Evolutionary conservation across 306 rosid species (phyloP).

Genomic region (Trifolium fragiferum): DNA sequence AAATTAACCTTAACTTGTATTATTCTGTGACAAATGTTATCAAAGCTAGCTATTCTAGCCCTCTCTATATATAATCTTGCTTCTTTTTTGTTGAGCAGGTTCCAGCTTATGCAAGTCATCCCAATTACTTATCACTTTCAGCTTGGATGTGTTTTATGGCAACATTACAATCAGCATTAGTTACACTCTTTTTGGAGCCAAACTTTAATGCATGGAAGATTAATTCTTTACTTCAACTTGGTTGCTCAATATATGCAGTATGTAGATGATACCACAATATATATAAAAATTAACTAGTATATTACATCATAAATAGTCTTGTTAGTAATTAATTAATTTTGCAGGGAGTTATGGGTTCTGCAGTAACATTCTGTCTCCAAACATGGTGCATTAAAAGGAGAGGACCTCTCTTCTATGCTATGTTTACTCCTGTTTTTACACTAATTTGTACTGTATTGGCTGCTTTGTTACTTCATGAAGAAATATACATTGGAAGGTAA

Average conservation of each 20-base stretch:
- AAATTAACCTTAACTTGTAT: too few species aligned
- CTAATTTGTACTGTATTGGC: conserved; percentile 54
- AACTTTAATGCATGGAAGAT: conserved; percentile 52
- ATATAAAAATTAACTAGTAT: too few species aligned
- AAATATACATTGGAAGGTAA: conserved; percentile 48
- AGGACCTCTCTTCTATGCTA: conserved; percentile 59
- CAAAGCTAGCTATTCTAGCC: too few species aligned
- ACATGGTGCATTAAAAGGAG: conserved; percentile 60
- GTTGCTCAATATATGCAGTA: conserved; percentile 33
- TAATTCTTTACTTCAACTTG: conserved; percentile 42
- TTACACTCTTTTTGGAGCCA: conserved; percentile 47
- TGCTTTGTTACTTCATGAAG: conserved; percentile 55
- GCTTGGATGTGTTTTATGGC: conserved; percentile 68
- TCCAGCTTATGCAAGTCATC: conserved; percentile 54
- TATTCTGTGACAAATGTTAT: too few species aligned
- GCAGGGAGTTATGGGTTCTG: conserved; percentile 65
- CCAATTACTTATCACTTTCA: conserved; percentile 54
- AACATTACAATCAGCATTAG: conserved; percentile 49
- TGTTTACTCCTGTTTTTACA: conserved; percentile 58
- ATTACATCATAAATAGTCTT: not conserved
- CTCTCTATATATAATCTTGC: too few species aligned
- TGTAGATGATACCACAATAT: not conserved
- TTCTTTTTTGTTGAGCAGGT: conserved; percentile 38
- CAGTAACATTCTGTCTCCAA: conserved; percentile 50
- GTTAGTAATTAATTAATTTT: not conserved